Evolutionary conservation across 148 eudicot species (phyloP), one percentile per base, ranked within the genome.

Genomic region (Silene latifolia): DNA sequence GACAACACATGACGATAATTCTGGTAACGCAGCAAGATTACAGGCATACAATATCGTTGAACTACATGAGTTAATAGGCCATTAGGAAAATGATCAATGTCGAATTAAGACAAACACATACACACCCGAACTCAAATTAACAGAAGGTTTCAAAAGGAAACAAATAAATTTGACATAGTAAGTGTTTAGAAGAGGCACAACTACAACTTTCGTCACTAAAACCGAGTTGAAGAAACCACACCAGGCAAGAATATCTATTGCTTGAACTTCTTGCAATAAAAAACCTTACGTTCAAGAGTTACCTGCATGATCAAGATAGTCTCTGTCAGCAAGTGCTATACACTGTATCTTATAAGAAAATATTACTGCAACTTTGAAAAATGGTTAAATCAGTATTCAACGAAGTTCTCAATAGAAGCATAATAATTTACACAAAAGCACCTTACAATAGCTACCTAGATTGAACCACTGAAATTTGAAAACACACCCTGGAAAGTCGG

Each of bases 61-160:
- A 9, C 60, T 74, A 63, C 76, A 61, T 60, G 17, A 51, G 25
- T 27, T 53, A 29, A 66, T 65, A 60, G 57, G 35, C 13, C 59
- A 65, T 58, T 54, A 67, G 74, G 70, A 69, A 46, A 35, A 71
- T 46, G 47, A 24, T 4, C 73, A 42, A 24, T 57, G 13, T 32
- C 32, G 6, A 59, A 9, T 39, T 59, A 13, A 19, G 68, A 62
- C 56, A 61, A 56, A 71, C 74, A 54, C 69, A 77, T 59, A 71
- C 61, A 54, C 69, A 77, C 67, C 14, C 58, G 64, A 47, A 29
- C 48, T 69, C 48, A 68, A 69, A n/a, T 69, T 60, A 68, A 59
- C 57, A 42, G 0, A 19, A 8, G 23, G 29, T 27, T 13, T 27
- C 51, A 14, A 42, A 25, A 46, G 58, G 20, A 72, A 64, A 63